Conservation (phyloP, 768 basidiomycete genomes). For the Chiua virens region DNA sequence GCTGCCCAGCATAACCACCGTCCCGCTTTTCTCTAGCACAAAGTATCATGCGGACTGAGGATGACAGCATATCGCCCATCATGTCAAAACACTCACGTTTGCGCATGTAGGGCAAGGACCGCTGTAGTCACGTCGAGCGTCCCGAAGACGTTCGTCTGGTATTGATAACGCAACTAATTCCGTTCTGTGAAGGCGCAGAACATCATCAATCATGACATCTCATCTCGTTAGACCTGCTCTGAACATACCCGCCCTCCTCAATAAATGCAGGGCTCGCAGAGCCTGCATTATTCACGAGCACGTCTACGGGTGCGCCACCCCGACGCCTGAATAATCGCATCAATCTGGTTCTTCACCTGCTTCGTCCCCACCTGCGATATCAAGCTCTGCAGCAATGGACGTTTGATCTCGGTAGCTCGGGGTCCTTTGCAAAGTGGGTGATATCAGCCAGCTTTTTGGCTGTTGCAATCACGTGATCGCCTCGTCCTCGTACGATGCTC, state of each 20-base stretch:
- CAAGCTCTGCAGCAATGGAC: constrained; percentile 47
- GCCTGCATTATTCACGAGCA: constrained; percentile 68
- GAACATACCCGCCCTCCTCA: constrained; percentile 59
- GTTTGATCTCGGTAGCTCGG: constrained; percentile 19
- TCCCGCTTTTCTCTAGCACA: constrained; percentile 36
- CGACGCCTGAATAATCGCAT: constrained; percentile 37
- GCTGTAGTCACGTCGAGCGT: constrained; percentile 54
- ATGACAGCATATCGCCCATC: not conserved
- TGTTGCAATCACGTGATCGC: constrained; percentile 64
- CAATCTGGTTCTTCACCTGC: constrained; percentile 41
- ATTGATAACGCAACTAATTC: constrained; percentile 43
- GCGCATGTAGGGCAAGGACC: constrained; percentile 51
- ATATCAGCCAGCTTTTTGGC: constrained; percentile 46
- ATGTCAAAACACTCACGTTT: constrained; percentile 12
- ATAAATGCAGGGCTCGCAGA: constrained; percentile 42
- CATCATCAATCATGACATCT: not conserved
- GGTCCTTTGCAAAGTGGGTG: constrained; percentile 24
- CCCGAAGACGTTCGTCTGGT: constrained; percentile 33
- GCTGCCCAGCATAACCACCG: constrained; percentile 53
- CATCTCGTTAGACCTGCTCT: not conserved
- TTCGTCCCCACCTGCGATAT: constrained; percentile 50
- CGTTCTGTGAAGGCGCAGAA: constrained; percentile 6
- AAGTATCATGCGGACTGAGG: not conserved
- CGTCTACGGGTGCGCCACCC: constrained; percentile 56
- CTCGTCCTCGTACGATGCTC: constrained; percentile 45